Evolutionary conservation across 2,329 filamentous ascomycete species (phyloP).

Genomic region (Monosporascus cannonballus): DNA sequence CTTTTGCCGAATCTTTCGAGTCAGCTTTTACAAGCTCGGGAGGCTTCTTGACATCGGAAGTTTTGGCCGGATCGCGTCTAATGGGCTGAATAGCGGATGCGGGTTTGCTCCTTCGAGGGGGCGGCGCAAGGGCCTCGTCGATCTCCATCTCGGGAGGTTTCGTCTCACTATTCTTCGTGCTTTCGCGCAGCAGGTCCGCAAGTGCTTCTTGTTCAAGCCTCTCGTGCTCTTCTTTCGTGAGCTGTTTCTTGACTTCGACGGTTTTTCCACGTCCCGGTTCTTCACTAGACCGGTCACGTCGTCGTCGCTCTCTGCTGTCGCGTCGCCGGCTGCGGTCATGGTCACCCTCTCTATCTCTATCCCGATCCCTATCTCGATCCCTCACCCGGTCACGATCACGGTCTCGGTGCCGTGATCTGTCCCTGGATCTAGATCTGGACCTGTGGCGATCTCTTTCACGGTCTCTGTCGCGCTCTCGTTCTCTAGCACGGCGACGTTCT

Average conservation of each 20-base stretch:
- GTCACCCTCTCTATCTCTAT: slow-evolving; percentile 28
- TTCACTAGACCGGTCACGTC: slow-evolving; percentile 29
- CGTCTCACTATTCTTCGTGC: slow-evolving; percentile 37
- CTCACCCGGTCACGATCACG: slow-evolving; percentile 27
- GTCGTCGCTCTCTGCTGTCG: slow-evolving; percentile 26
- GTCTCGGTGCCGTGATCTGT: slow-evolving; percentile 13
- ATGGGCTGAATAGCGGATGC: slow-evolving; percentile 56
- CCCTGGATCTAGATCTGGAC: slow-evolving; percentile 6
- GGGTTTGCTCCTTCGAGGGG: slow-evolving; percentile 44
- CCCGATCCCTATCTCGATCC: slow-evolving; percentile 25
- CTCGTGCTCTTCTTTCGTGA: slow-evolving; percentile 53
- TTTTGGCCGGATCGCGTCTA: slow-evolving; percentile 38
- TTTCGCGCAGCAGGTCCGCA: slow-evolving; percentile 53
- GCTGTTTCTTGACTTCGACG: slow-evolving; percentile 44
- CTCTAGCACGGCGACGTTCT: slow-evolving; percentile 41
- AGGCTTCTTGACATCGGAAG: slow-evolving; percentile 34
- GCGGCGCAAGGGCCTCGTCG: slow-evolving; percentile 49
- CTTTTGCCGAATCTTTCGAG: slow-evolving; percentile 23
- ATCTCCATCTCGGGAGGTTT: slow-evolving; percentile 51
- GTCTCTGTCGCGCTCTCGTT: slow-evolving; percentile 28
- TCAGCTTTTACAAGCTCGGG: slow-evolving; percentile 26
- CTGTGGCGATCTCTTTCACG: slow-evolving; percentile 19
- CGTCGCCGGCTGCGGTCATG: slow-evolving; percentile 26
- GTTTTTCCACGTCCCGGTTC: slow-evolving; percentile 31
- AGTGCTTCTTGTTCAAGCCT: slow-evolving; percentile 53